Evolutionary conservation across 257 asterid species (phyloP), one percentile per base, ranked within the genome.

Genomic region (Asclepias syriaca): DNA sequence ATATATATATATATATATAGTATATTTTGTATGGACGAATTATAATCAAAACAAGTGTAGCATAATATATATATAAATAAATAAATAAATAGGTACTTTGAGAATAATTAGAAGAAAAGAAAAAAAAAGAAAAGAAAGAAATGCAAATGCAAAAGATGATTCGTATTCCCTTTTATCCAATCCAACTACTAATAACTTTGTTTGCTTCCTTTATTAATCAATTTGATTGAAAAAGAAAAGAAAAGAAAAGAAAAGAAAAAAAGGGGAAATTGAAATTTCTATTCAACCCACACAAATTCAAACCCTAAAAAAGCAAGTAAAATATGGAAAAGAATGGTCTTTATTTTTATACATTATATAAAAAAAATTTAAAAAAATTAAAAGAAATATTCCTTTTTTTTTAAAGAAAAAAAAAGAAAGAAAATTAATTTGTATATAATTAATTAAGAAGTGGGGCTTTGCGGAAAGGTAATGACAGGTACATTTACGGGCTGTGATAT

Each of bases 381-480:
- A 63, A 56, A 76, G 77, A 72, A 79, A 82, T 79, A 79, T 78
- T 77, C 80, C 58, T 74, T 53, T 60, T 13, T 34, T 63, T 74
- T 71, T 53, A 0, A 29, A 29, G 34, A 29, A 34, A 34, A 34
- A 34, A 34, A 53, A 13, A 15, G 13, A 51, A 61, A 48, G 66
- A 39, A 61, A 49, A 76, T 72, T 65, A 79, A 82, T 77, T 76
- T 78, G 74, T 78, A 58, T 72, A 48, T 54, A 54, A 11, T 53
- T 60, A 22, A 16, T 53, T 60, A 22, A 16, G 19, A 7, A 18
- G 51, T 0, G 34, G 65, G 72, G 16, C 78, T 74, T 79, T 82
- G 65, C 63, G 79, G 82, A 82, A 82, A 79, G 82, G 72, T n/a
- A 73, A 72, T 74, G 78, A 79, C 22, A 72, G 79, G 82, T 79